Evolutionary conservation across 2,329 filamentous ascomycete genomes (phyloP), one percentile per base, ranked within the genome.

Genomic region (Colletotrichum sp.): DNA sequence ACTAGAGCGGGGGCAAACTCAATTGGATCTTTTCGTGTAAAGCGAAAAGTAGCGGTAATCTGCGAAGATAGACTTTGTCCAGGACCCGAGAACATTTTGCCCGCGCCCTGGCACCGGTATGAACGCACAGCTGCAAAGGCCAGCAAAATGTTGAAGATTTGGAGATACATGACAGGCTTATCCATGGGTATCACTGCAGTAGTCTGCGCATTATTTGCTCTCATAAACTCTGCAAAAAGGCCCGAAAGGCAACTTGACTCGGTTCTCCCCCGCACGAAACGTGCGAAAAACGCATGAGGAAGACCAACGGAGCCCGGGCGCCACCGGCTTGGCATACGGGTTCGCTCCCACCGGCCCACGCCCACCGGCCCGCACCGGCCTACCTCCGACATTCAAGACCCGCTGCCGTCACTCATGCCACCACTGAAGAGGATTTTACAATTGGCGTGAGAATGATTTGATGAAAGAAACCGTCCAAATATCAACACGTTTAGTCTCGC

Each of bases 401-500:
- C 44, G 44, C 44, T 0, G 39, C 39, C 18, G 39, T n/a, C 18
- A 12, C 5, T 49, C 39, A 49, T 49, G 18, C 0, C 18, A 49
- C 18, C 39, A 49, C 18, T n/a, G 0, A 18, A 18, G 18, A 44
- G 39, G 0, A 21, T 0, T 12, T 21, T 4, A 3, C 0, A 3
- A 1, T 52, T 13, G n/a, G n/a, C 0, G 0, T 52, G 6, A 49
- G n/a, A 21, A 12, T 1, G 0, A 52, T 3, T 24, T 4, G 12
- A 52, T 0, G 0, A 5, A 7, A 52, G 3, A 13, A 13, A 52
- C n/a, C n/a, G 44, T 24, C 0, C 1, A 24, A 24, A 21, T 7
- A 24, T 52, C 44, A 3, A 13, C 3, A 9, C 3, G 10, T 13
- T 21, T 6, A 0, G n/a, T 13, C 12, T 13, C 44, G n/a, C 44